Evolutionary conservation across 225 moss, liverwort and hornwort genomes (phyloP), one percentile per base, ranked within the genome.

Genomic region (Marchantia paleacea): DNA sequence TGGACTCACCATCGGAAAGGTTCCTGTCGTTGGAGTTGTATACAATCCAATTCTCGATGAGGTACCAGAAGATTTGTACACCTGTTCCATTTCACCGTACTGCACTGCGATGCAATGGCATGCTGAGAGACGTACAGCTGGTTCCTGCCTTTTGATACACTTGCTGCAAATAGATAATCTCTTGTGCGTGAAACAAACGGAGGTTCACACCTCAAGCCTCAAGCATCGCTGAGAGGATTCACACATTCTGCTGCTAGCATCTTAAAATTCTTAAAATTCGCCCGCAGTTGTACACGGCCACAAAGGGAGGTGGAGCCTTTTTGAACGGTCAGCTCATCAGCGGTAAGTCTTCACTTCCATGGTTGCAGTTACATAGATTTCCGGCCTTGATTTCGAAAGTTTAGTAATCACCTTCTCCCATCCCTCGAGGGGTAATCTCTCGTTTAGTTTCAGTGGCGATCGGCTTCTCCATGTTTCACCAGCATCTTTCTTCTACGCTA

Each of bases 31-130:
- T 50, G 95, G 99, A 54, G 95, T 94, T 0, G 95, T 99, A 20
- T 99, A 85, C 85, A 95, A 95, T 67, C 99, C 99, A 13, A 90
- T 99, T 79, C 80, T 90, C 29, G 80, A 95, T 29, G 99, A 99
- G 91, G 91, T 92, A 91, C 12, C 18, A 65, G 60, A 10, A 61
- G 60, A 16, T 47, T 48, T 6, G 47, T 15, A 20, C 6, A 20
- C 6, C 26, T 63, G 2, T 53, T 55, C 25, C 3, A 3, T 48
- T 39, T 70, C 47, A 8, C 24, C 51, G 61, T 19, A n/a, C 47
- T 52, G 39, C 64, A 18, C 39, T 39, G 39, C 5, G 39, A 39
- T 39, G 39, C 3, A 39, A 39, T 20, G 22, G 28, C 22, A 28
- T 76, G 51, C 75, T n/a, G n/a, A 52, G 52, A 20, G n/a, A 52